Conservation (phyloP, 2,329 filamentous ascomycete species). For the Cordyceps farinosa region DNA sequence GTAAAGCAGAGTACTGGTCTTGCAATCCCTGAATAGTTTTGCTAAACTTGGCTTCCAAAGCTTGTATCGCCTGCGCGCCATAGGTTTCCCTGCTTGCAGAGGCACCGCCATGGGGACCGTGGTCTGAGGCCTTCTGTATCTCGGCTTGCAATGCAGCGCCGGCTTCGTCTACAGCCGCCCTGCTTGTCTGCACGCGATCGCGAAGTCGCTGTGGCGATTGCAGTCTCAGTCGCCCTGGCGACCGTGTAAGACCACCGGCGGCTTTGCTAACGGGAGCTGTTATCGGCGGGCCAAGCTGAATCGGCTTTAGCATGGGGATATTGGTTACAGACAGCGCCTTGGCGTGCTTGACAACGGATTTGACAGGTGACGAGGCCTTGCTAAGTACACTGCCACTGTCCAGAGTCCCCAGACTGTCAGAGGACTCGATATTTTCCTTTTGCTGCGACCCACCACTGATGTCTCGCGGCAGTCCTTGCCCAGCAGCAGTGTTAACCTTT, state of each 20-base stretch:
- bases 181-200: slow-evolving; percentile 80
- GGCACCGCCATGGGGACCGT: slow-evolving; percentile 31
- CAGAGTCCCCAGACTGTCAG: background rate
- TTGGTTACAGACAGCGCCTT: slow-evolving; percentile 52
- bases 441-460: slow-evolving; percentile 37
- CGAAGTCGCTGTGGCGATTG: slow-evolving; percentile 73
- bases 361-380: slow-evolving; percentile 22
- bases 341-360: slow-evolving; percentile 32
- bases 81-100: slow-evolving; percentile 37
- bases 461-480: slow-evolving; percentile 45
- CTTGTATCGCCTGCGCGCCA: slow-evolving; percentile 46
- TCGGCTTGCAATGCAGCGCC: slow-evolving; percentile 38
- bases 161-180: slow-evolving; percentile 66
- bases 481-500: slow-evolving; percentile 52
- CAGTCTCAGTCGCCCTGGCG: slow-evolving; percentile 56
- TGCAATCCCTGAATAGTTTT: slow-evolving; percentile 55
- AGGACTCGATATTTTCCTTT: slow-evolving; percentile 44
- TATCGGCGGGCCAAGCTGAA: slow-evolving; percentile 27
- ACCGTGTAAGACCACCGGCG: slow-evolving; percentile 18
- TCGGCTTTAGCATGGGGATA: slow-evolving; percentile 51
- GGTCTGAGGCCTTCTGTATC: background rate
- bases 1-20: slow-evolving; percentile 59
- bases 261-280: slow-evolving; percentile 25
- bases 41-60: slow-evolving; percentile 66
- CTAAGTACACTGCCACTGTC: slow-evolving; percentile 13